Conservation (phyloP, 306 rosid genomes). For the Leucaena leucocephala region DNA sequence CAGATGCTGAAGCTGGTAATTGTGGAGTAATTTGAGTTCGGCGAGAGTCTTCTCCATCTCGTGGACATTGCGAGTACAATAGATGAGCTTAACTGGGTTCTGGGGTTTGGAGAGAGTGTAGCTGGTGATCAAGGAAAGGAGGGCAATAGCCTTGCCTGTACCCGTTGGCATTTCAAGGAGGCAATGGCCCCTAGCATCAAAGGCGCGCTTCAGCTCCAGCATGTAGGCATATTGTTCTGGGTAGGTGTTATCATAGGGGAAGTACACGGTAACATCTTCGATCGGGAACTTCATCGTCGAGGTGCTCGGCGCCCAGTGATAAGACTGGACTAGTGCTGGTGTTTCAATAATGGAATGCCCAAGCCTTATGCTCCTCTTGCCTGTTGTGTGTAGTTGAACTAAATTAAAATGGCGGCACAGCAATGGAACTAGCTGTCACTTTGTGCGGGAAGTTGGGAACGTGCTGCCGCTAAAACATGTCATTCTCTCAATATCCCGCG, state of each 20-base stretch:
- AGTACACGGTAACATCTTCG: constrained; percentile 78
- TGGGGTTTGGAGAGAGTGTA: constrained; percentile 78
- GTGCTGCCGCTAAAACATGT: too few relatives aligned
- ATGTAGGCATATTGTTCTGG: constrained; percentile 89
- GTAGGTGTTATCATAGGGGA: constrained; percentile 86
- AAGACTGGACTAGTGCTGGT: too few relatives aligned
- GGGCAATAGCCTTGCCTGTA: constrained; percentile 86
- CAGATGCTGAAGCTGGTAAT: constrained; percentile 60
- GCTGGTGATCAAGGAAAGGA: constrained; percentile 83
- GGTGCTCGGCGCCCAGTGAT: not conserved
- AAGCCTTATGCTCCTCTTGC: too few relatives aligned
- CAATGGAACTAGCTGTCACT: too few relatives aligned
- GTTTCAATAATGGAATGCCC: too few relatives aligned
- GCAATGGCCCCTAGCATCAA: constrained; percentile 87
- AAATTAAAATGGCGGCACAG: too few relatives aligned
- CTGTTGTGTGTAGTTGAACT: too few relatives aligned
- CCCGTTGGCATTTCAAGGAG: constrained; percentile 94
- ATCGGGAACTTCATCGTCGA: constrained; percentile 70
- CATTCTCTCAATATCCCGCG: too few relatives aligned
- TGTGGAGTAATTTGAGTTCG: constrained; percentile 74
- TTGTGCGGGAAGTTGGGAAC: too few relatives aligned
- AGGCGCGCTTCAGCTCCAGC: constrained; percentile 82
- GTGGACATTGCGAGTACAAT: constrained; percentile 94
- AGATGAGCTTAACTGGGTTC: constrained; percentile 73
- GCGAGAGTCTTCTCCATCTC: constrained; percentile 96